A percentile compares a stretch with the other conserved stretches of the same genome.
Conservation (phyloP, 1,139 yeast genomes). For the Saccharomyces pastorianus region DNA sequence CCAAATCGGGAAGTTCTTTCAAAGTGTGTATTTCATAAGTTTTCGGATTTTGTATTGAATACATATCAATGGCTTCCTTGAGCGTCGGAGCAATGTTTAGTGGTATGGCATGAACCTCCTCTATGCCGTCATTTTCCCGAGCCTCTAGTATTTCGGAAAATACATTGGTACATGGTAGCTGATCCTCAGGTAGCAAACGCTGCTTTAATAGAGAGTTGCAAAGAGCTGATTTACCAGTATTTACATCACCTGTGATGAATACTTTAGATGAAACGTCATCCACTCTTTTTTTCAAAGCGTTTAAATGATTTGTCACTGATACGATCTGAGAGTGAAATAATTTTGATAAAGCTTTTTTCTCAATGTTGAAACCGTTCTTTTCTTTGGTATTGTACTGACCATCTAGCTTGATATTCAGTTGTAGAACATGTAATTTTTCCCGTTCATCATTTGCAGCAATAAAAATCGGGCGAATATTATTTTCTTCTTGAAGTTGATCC, state of each 20-base stretch:
- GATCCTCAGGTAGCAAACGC: slow-evolving; percentile 83
- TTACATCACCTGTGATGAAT: slow-evolving; percentile 91
- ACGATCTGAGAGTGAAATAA: slow-evolving; percentile 24
- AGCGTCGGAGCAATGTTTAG: slow-evolving; percentile 38
- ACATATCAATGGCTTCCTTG: slow-evolving; percentile 30
- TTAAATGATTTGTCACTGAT: slow-evolving; percentile 53
- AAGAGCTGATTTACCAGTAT: slow-evolving; percentile 93
- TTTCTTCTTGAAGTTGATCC: slow-evolving; percentile 20
- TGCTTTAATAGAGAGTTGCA: slow-evolving; percentile 84
- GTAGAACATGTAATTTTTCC: slow-evolving; percentile 18
- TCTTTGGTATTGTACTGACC: slow-evolving; percentile 16
- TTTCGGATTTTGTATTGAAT: slow-evolving; percentile 52
- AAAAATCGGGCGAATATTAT: slow-evolving; percentile 24
- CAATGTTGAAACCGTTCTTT: slow-evolving; percentile 16
- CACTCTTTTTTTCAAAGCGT: slow-evolving; percentile 71
- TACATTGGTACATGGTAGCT: slow-evolving; percentile 94
- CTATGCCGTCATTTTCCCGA: slow-evolving; percentile 60
- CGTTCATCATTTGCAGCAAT: slow-evolving; percentile 10
- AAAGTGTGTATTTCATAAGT: slow-evolving; percentile 55
- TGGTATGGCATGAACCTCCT: slow-evolving; percentile 91
- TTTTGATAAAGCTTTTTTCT: slow-evolving; percentile 24
- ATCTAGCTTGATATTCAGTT: slow-evolving; percentile 26
- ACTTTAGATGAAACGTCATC: slow-evolving; percentile 92
- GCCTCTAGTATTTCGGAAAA: slow-evolving; percentile 93
- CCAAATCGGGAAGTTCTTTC: slow-evolving; percentile 56